These are phyloP conservation scores for Penicillium sp. DNA, from an alignment of 2,329 filamentous ascomycete species.

Conservation along the genomic window DNA sequence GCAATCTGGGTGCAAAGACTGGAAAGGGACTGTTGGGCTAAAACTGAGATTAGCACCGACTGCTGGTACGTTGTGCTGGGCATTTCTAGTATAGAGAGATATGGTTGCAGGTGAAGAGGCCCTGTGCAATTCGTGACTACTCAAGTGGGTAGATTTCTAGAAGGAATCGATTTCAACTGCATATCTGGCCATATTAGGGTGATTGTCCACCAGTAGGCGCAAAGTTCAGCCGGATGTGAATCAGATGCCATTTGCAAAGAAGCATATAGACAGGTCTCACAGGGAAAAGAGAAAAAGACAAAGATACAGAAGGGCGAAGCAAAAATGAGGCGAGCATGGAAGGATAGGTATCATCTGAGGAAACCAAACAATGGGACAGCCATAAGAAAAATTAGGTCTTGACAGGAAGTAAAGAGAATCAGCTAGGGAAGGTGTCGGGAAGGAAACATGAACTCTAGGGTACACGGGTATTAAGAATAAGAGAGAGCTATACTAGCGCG, in stretches of 20 bases:
- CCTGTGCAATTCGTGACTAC: too few relatives aligned
- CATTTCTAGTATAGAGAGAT: too few relatives aligned
- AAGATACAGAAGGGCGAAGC: neutral
- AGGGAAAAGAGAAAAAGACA: neutral
- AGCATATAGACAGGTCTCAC: too few relatives aligned
- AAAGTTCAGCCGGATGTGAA: too few relatives aligned
- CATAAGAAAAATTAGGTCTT: slow-evolving; percentile 6
- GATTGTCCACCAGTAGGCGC: too few relatives aligned
- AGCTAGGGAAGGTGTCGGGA: slow-evolving; percentile 1
- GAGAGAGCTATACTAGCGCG: neutral
- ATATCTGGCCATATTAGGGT: too few relatives aligned
- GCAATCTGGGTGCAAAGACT: slow-evolving; percentile 18
- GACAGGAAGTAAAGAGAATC: neutral
- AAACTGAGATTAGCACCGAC: neutral
- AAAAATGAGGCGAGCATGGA: neutral
- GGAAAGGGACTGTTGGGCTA: slow-evolving; percentile 18
- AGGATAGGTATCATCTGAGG: neutral
- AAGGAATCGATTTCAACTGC: too few relatives aligned
- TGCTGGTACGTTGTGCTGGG: too few relatives aligned
- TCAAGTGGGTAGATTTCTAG: too few relatives aligned
- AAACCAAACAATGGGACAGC: neutral
- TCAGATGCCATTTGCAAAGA: too few relatives aligned
- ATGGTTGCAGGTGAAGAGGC: too few relatives aligned
- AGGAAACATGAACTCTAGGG: neutral
- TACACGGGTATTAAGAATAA: neutral